Evolutionary conservation across 2,329 filamentous ascomycete genomes (phyloP).

Genomic region (Penicillium sp.): DNA sequence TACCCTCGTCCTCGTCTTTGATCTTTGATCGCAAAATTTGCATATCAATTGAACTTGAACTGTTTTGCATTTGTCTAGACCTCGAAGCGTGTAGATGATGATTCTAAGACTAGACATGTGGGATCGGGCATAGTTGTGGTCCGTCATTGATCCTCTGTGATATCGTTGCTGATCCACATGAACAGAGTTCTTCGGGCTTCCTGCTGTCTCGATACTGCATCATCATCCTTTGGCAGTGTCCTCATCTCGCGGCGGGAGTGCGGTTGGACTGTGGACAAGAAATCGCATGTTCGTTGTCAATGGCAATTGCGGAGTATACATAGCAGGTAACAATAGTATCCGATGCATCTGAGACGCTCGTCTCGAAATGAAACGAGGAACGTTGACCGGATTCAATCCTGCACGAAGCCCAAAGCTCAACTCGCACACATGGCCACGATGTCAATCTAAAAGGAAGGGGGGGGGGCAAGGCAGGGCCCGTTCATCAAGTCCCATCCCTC

Average conservation of each 20-base stretch:
- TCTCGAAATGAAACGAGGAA: neutral
- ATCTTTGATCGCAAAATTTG: neutral
- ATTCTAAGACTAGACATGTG: neutral
- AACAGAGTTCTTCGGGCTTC: too few relatives aligned
- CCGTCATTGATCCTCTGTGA: neutral
- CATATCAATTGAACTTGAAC: conserved; percentile 1
- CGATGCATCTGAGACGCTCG: neutral
- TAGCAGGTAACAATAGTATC: neutral
- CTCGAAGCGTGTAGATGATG: neutral
- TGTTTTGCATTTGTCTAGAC: neutral
- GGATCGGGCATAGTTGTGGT: neutral
- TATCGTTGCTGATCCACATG: neutral
- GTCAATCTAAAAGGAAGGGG: neutral
- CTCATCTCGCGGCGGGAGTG: neutral
- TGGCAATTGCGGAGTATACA: too few relatives aligned
- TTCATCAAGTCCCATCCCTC: neutral
- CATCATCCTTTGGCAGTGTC: neutral
- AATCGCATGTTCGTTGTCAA: neutral
- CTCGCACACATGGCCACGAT: neutral
- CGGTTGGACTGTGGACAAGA: neutral
- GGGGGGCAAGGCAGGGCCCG: neutral
- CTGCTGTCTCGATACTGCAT: neutral
- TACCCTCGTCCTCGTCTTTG: conserved; percentile 20
- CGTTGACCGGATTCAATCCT: neutral
- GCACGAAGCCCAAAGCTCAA: neutral